Percentiles rank a stretch among this genome's conserved stretches.
Evolutionary conservation across 2,329 filamentous ascomycete species (phyloP).

Genomic region (Juglanconis oblonga): DNA sequence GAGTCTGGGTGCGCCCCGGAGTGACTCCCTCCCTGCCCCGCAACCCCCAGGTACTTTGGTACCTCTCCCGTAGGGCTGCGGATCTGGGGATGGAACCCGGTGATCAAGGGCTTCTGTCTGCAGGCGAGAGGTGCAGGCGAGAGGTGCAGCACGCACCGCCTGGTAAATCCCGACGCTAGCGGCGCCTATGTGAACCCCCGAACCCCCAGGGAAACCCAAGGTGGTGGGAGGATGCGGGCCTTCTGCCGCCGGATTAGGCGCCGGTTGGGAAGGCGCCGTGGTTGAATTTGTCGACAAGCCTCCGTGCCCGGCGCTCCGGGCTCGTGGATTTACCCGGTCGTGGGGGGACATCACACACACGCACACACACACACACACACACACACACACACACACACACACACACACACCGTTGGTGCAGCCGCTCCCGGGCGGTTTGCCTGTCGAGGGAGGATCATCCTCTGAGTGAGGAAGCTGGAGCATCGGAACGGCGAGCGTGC

Average conservation of each 20-base stretch:
- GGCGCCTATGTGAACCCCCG: not conserved
- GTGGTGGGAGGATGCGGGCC: not conserved
- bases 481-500: too few species aligned
- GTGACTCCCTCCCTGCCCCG: not conserved
- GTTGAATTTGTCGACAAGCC: not conserved
- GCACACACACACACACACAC: too few species aligned
- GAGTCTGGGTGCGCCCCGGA: not conserved
- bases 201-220: not conserved
- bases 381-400: too few species aligned
- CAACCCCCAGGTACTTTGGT: not conserved
- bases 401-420: too few species aligned
- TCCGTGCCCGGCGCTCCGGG: not conserved
- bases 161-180: not conserved
- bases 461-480: not conserved
- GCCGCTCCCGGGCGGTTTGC: too few species aligned
- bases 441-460: too few species aligned
- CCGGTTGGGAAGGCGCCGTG: not conserved
- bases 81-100: not conserved
- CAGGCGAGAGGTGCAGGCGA: not conserved
- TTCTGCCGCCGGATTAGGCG: conserved; percentile 4
- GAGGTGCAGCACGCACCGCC: not conserved
- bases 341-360: too few species aligned
- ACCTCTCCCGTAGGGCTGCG: not conserved
- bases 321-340: not conserved
- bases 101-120: not conserved